Evolutionary conservation across 2,329 filamentous ascomycete genomes (phyloP).

Genomic region (Xylaria hypoxylon): DNA sequence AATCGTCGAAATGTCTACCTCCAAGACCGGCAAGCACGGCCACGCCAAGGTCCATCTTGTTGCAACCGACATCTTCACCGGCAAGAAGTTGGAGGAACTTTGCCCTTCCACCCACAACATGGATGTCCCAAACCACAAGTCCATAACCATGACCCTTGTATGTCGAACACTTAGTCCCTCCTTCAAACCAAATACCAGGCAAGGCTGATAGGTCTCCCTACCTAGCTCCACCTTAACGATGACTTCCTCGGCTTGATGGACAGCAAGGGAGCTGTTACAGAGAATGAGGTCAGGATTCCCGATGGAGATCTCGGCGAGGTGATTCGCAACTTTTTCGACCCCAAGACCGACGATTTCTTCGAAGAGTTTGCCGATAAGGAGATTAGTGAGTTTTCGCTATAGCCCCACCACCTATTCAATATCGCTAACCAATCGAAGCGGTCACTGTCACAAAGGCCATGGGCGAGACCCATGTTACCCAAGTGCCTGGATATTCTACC

Average conservation of each 20-base stretch:
- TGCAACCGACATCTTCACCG: conserved; percentile 98
- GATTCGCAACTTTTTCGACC: conserved; percentile 82
- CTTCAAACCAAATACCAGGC: background rate
- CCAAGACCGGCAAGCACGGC: conserved; percentile 99
- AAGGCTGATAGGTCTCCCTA: conserved; percentile 38
- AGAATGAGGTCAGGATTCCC: conserved; percentile 94
- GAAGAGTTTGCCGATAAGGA: background rate
- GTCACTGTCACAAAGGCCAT: conserved; percentile 94
- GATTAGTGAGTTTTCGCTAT: conserved; percentile 5
- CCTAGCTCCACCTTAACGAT: conserved; percentile 82
- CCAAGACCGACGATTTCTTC: conserved; percentile 75
- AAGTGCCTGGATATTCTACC: too few species aligned
- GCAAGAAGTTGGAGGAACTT: conserved; percentile 99
- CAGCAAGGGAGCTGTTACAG: conserved; percentile 74
- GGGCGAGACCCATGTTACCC: conserved; percentile 89
- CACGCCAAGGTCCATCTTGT: conserved; percentile 99
- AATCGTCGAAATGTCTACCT: conserved; percentile 99
- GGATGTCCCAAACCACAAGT: conserved; percentile 94
- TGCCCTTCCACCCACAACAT: conserved; percentile 98
- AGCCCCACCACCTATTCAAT: background rate
- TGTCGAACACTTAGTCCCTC: conserved; percentile 6
- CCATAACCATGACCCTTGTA: conserved; percentile 79
- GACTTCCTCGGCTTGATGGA: conserved; percentile 94
- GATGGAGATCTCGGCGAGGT: conserved; percentile 89
- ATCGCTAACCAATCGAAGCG: conserved; percentile 63